These are phyloP conservation scores for Puya raimondii DNA, from an alignment of 176 grass and related monocot genomes.

Conservation along the genomic window DNA sequence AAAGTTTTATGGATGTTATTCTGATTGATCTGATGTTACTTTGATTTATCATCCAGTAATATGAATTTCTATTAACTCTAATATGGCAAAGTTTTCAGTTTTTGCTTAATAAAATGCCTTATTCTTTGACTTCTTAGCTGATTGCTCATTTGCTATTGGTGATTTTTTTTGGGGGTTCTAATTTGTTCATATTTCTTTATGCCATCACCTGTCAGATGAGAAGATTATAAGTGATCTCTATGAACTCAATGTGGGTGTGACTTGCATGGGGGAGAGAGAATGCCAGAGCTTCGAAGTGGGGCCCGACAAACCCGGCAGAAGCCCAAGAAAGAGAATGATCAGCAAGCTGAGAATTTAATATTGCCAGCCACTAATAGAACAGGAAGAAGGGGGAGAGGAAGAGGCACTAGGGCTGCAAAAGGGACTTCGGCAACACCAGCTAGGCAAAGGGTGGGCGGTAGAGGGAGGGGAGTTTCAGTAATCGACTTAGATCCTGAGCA, in stretches of 20 bases:
- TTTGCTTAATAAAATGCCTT: too few species aligned
- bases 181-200: neutral
- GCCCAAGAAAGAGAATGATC: conserved; percentile 62
- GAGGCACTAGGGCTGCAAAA: conserved; percentile 30
- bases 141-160: too few species aligned
- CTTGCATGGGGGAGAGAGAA: conserved; percentile 93
- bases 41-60: too few species aligned
- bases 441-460: conserved; percentile 48
- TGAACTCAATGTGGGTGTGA: conserved; percentile 28
- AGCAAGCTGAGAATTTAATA: conserved; percentile 49
- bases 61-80: too few species aligned
- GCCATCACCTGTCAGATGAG: neutral
- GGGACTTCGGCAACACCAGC: conserved; percentile 34
- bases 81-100: too few species aligned
- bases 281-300: conserved; percentile 97
- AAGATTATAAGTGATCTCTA: conserved; percentile 18
- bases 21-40: too few species aligned
- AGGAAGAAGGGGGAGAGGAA: conserved; percentile 66
- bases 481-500: conserved; percentile 84
- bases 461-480: conserved; percentile 47
- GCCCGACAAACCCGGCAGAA: conserved; percentile 69
- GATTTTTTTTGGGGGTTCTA: conserved; percentile 13
- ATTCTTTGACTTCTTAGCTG: too few species aligned
- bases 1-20: too few species aligned
- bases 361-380: conserved; percentile 37